These are phyloP conservation scores for Ustilago xerochloae DNA, from an alignment of 1,284 basidiomycete species.

Conservation along the genomic window DNA sequence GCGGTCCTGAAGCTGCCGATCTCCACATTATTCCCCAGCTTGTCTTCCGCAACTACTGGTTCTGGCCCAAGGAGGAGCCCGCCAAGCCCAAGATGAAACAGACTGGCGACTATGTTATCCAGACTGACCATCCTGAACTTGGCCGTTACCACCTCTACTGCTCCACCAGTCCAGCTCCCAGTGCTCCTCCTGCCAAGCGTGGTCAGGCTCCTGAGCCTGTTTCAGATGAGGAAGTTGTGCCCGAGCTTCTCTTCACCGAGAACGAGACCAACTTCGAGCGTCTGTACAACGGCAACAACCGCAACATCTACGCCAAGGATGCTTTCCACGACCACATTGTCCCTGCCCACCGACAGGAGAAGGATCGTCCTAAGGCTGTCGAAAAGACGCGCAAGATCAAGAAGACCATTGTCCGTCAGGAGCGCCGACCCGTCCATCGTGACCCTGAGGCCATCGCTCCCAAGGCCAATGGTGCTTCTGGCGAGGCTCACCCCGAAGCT, in stretches of 20 bases:
- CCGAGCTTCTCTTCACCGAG: slow-evolving; percentile 71
- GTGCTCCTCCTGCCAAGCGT: slow-evolving; percentile 75
- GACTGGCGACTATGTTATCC: slow-evolving; percentile 71
- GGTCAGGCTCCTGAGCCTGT: slow-evolving; percentile 69
- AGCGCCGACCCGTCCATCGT: slow-evolving; percentile 28
- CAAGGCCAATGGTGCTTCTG: slow-evolving; percentile 43
- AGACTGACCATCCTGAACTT: slow-evolving; percentile 77
- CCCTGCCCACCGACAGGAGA: slow-evolving; percentile 75
- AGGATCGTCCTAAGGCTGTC: slow-evolving; percentile 58
- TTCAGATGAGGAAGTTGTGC: slow-evolving; percentile 71
- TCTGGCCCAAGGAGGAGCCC: slow-evolving; percentile 86
- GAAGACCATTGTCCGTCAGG: slow-evolving; percentile 47
- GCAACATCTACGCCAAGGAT: slow-evolving; percentile 92
- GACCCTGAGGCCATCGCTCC: slow-evolving; percentile 39
- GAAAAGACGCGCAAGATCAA: slow-evolving; percentile 55
- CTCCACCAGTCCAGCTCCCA: slow-evolving; percentile 89
- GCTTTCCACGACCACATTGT: slow-evolving; percentile 99
- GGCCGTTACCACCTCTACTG: slow-evolving; percentile 79
- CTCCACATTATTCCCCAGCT: slow-evolving; percentile 94
- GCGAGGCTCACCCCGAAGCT: slow-evolving; percentile 34
- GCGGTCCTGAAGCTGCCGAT: slow-evolving; percentile 93
- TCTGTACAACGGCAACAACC: slow-evolving; percentile 79
- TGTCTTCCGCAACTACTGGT: slow-evolving; percentile 98
- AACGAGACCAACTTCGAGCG: slow-evolving; percentile 96
- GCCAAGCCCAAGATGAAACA: slow-evolving; percentile 76